Percentiles rank a stretch among this genome's conserved stretches.
These are phyloP conservation scores for Tuber calosporum DNA, from an alignment of 495 filamentous ascomycete genomes.

Conservation along the genomic window DNA sequence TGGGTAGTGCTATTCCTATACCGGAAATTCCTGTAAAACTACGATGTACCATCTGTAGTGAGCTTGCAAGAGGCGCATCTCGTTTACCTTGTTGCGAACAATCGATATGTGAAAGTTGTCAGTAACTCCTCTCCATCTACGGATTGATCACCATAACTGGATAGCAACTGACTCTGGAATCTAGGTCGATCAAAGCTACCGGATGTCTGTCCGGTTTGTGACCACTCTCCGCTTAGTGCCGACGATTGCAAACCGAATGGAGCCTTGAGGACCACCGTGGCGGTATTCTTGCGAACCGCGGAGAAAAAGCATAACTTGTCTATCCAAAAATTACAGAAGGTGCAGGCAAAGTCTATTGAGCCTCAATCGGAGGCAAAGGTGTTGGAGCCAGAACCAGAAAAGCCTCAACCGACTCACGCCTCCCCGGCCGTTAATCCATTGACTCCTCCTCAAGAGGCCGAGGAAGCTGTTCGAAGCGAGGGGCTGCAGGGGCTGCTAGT, in stretches of 20 bases:
- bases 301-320: conserved; percentile 69
- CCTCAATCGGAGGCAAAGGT: conserved; percentile 20
- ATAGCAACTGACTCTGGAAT: neutral
- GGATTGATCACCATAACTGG: conserved; percentile 1
- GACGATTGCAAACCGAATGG: conserved; percentile 87
- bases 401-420: conserved; percentile 14
- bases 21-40: conserved; percentile 92
- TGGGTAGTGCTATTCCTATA: conserved; percentile 61
- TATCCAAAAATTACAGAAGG: conserved; percentile 53
- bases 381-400: conserved; percentile 23
- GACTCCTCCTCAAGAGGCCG: conserved; percentile 31
- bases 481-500: conserved; percentile 14
- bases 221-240: conserved; percentile 73
- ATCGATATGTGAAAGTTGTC: conserved; percentile 85
- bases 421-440: conserved; percentile 32
- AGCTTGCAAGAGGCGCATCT: conserved; percentile 83
- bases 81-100: conserved; percentile 92
- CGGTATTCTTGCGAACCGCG: conserved; percentile 76
- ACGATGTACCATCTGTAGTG: conserved; percentile 85
- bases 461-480: conserved; percentile 19
- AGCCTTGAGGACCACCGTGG: conserved; percentile 75
- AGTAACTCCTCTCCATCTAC: conserved; percentile 40
- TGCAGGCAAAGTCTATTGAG: conserved; percentile 26
- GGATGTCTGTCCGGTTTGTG: conserved; percentile 83
- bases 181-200: conserved; percentile 70